Base-by-base conservation (phyloP, 179 eudicot genomes). In the Patellifolia procumbens region DNA sequence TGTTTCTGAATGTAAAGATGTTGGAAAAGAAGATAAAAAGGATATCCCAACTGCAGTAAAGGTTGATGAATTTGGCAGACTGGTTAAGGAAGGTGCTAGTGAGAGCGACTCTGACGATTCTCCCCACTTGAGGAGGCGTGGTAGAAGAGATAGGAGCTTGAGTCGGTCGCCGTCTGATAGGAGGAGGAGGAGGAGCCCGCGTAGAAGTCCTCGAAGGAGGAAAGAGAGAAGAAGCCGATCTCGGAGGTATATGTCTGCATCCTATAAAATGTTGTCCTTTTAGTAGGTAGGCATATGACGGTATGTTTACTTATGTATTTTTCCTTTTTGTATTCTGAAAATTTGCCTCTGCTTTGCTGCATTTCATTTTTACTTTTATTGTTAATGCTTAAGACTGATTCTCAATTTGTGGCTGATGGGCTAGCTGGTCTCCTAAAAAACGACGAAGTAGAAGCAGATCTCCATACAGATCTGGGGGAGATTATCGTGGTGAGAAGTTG, bases 51-150 rank as follows among this genome's bases (percentile, higher is more conserved):
- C 80, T 78, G 76, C 77, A 34, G 78, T 62, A 26, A 88, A 90
- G 79, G 90, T 93, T 63, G 97, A 95, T 49, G 91, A 95, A 80
- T 95, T 93, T 88, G 99, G 99, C 61, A 87, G 99, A 82, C 80
- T 92, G 74, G 72, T 87, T 26, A 88, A 90, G 81, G 88, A 90
- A 83, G 89, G 85, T 82, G 88, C 71, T 55, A 88, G 89, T 83
- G 97, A 87, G 63, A 93, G 95, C 76, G 99, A 93, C 53, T 83
- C 92, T 62, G 94, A 88, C 76, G 95, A 84, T 68, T 83, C 88
- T 63, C 77, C 56, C 69, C 62, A 74, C 72, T 45, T 55, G 7
- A 78, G 88, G 81, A 86, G 86, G 82, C 94, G 55, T 82, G 70
- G 80, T 82, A 91, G 83, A 87, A 90, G 90, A 79, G 81, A 81